Conservation (phyloP, 2,329 filamentous ascomycete species). For the Fusarium circinatum region DNA sequence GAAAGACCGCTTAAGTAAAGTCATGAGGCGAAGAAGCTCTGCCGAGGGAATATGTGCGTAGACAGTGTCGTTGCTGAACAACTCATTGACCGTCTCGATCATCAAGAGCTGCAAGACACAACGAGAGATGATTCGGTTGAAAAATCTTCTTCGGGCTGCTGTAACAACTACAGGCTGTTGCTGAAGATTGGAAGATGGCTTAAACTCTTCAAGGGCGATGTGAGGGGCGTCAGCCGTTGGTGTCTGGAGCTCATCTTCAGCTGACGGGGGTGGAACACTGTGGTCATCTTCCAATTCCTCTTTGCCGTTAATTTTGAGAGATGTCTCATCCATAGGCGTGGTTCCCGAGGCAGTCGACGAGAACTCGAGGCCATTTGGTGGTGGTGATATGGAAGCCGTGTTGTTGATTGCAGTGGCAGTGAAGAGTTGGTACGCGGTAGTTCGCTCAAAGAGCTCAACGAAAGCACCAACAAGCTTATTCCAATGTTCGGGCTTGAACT, state of each 20-base stretch:
- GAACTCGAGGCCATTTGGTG: constrained; percentile 64
- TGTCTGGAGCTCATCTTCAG: constrained; percentile 50
- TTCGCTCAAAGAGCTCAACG: constrained; percentile 93
- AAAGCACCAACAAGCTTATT: constrained; percentile 94
- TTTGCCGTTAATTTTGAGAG: constrained; percentile 69
- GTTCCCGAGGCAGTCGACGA: constrained; percentile 55
- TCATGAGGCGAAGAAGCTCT: constrained; percentile 92
- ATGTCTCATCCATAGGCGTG: constrained; percentile 60
- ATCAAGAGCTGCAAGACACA: constrained; percentile 97
- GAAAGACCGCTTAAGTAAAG: constrained; percentile 92
- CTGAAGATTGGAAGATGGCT: constrained; percentile 78
- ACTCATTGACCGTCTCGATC: constrained; percentile 99
- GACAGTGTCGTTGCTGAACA: constrained; percentile 96
- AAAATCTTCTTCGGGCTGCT: constrained; percentile 90
- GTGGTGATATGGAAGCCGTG: constrained; percentile 61
- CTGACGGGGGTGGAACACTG: constrained; percentile 41
- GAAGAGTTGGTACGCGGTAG: constrained; percentile 95
- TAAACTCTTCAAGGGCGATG: constrained; percentile 84
- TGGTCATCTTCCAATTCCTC: constrained; percentile 56
- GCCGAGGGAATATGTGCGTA: constrained; percentile 91
- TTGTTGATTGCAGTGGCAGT: constrained; percentile 75
- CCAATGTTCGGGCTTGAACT: constrained; percentile 91
- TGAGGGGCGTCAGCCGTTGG: constrained; percentile 49
- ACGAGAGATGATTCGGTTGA: constrained; percentile 99
- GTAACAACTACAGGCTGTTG: constrained; percentile 94